Percentiles rank a stretch among this genome's conserved stretches.
These are phyloP conservation scores for Arabidopsis arenosa DNA, from an alignment of 345 rosid species.

Conservation along the genomic window DNA sequence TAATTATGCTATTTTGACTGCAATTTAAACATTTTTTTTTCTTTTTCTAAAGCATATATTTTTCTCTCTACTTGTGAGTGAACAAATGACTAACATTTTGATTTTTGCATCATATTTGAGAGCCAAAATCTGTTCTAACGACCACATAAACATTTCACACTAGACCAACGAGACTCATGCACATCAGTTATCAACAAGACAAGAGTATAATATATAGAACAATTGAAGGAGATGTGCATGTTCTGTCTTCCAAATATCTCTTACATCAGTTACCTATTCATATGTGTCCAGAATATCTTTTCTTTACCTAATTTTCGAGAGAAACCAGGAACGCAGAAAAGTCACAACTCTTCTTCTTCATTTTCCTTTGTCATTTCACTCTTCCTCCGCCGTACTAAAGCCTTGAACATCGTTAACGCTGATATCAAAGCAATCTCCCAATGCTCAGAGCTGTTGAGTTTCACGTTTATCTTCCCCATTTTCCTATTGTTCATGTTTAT, in stretches of 20 bases:
- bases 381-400: constrained; percentile 55
- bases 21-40: too few species aligned
- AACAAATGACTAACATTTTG: background rate
- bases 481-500: constrained; percentile 74
- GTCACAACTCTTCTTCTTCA: constrained; percentile 54
- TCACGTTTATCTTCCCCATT: constrained; percentile 74
- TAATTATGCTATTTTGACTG: too few species aligned
- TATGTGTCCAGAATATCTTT: constrained; percentile 22
- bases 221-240: constrained; percentile 30
- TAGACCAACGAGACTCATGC: constrained; percentile 20
- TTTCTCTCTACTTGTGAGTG: background rate
- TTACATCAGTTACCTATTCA: constrained; percentile 29
- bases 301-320: constrained; percentile 20
- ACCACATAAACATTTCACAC: constrained; percentile 21
- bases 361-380: constrained; percentile 46
- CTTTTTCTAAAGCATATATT: too few species aligned
- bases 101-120: background rate
- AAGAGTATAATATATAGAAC: constrained; percentile 15
- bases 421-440: constrained; percentile 69
- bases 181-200: constrained; percentile 7
- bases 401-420: constrained; percentile 59
- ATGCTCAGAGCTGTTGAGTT: constrained; percentile 72
- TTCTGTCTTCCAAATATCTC: constrained; percentile 18
- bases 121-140: constrained; percentile 13
- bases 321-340: constrained; percentile 9